A percentile compares a stretch with the other conserved stretches of the same genome.
Conservation (phyloP, 441 rosid genomes). For the Theobroma grandiflorum region DNA sequence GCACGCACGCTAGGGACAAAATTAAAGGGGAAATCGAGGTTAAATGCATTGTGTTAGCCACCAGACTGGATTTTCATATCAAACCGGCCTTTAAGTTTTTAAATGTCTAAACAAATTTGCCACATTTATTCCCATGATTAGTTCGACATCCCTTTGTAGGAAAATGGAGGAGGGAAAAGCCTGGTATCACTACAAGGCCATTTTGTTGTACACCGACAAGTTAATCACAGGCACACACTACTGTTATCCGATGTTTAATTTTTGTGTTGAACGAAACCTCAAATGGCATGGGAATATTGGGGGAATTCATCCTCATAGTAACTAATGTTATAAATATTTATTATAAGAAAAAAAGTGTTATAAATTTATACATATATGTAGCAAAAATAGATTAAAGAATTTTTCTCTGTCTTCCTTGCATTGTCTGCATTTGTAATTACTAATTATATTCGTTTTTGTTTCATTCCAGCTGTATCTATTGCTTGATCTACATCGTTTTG, state of each 20-base stretch:
- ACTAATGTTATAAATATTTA: neutral
- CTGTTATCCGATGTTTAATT: neutral
- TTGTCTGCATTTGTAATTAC: neutral
- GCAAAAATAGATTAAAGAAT: neutral
- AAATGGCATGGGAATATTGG: neutral
- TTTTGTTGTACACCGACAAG: neutral
- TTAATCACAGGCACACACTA: too few species aligned
- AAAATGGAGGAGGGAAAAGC: neutral
- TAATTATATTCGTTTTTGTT: neutral
- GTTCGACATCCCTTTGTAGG: neutral
- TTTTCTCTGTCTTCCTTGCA: neutral
- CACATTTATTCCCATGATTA: neutral
- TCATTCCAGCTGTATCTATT: neutral
- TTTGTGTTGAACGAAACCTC: neutral
- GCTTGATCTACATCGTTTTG: neutral
- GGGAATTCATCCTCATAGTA: neutral
- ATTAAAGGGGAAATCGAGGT: conserved; percentile 41
- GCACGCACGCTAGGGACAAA: conserved; percentile 30
- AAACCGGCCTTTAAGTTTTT: conserved; percentile 5
- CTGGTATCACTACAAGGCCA: neutral
- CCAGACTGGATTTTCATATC: conserved; percentile 31
- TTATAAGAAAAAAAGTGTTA: too few species aligned
- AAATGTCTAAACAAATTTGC: neutral
- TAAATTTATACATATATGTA: neutral
- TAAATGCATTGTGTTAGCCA: conserved; percentile 37